Evolutionary conservation across 768 basidiomycete species (phyloP), one percentile per base, ranked within the genome.

Genomic region (Phanerochaete sordida): DNA sequence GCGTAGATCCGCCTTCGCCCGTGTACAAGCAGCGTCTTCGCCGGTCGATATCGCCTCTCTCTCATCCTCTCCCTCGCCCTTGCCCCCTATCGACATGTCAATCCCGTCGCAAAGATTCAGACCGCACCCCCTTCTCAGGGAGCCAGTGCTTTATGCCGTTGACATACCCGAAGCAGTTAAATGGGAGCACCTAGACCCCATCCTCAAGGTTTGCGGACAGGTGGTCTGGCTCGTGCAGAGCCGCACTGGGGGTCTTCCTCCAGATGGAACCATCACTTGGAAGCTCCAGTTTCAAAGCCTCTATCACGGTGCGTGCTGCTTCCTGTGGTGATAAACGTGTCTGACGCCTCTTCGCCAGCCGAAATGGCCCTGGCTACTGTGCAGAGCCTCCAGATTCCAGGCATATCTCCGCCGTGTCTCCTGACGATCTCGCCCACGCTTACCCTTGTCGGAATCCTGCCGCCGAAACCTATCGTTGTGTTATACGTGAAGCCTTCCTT

Each of bases 311-410:
- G 19, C 19, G 39, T 19, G n/a, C 4, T 19, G 39, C 19, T 9
- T 35, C 33, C 13, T 16, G 19, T 11, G 39, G 11, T 11, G 19
- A 16, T 16, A 11, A 9, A 43, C 7, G 39, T 12, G 11, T 43
- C 39, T 43, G 39, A 19, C 19, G 11, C 3, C 1, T 50, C 2
- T 43, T 33, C 7, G 35, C 9, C 21, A 61, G 60, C 60, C n/a
- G 60, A 61, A 37, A 61, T 61, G 60, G 60, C 60, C 7, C 23
- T 61, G 3, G 60, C 60, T 1, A 61, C 55, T 13, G 16, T 61
- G 31, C 44, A 61, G 11, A 55, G 60, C 19, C 2, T 21, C 1
- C 1, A 19, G 3, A 35, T 61, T 2, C 21, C 54, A 11, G 31
- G 37, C 12, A 2, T 21, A n/a, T 6, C 26, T 2, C 52, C 52